Base-by-base conservation (phyloP, 345 rosid species). In the Salix arbutifolia region DNA sequence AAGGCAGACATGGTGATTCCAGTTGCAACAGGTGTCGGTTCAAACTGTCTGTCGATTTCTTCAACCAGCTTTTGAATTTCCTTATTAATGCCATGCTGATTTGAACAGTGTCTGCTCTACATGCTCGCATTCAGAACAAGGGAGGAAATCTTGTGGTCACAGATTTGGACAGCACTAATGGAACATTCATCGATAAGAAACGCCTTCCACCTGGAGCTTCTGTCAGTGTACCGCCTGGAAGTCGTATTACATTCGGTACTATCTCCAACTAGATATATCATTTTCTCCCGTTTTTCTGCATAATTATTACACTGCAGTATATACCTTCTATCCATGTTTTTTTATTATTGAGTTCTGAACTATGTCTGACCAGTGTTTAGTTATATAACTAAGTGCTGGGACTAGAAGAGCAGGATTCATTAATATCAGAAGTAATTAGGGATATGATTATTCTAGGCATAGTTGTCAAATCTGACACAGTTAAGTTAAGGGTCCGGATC, bases 1-100 rank as follows among this genome's bases (percentile, higher is more conserved):
- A 90, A 88, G 77, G 99, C 97, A 84, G 92, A 93, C 79, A 70
- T 93, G 78, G 97, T 95, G 74, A 93, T 95, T 78, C 97, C 94
- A 73, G 97, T 95, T 68, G 97, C 94, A 74, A 91, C 97, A 33
- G 97, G 98, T 94, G 37, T 1, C 7, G 10, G 25, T 19, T 3
- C 61, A 53, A 53, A 21, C 25, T 62, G 18, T 53, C 21, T 50
- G 52, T 66, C 21, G 50, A n/a, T 56, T 65, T 31, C 69, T 31
- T 14, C n/a, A 17, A 12, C 19, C 13, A 28, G 2, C 12, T 17
- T 14, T 46, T 28, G 37, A 14, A 0, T 37, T 17, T 9, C 44
- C 23, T n/a, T 65, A 21, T 38, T 42, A 13, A 25, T 21, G 52
- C 0, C 30, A 0, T 56, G 9, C 30, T 33, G 13, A 75, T n/a